Evolutionary conservation across 192 early-diverging fungal genomes (phyloP), one percentile per base, ranked within the genome.

Genomic region (Coemansia sp.): DNA sequence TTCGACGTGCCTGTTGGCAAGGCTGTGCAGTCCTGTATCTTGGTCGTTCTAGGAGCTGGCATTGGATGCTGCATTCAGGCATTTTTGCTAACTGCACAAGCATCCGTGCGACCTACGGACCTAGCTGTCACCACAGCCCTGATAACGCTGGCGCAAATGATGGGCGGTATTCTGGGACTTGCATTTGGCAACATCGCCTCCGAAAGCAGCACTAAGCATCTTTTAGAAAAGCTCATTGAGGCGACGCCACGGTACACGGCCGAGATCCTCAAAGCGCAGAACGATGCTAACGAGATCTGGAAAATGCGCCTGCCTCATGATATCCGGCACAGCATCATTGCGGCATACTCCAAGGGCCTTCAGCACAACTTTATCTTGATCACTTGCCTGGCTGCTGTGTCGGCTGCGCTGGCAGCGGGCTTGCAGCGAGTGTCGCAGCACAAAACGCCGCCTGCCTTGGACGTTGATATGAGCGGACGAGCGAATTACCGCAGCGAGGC

Each of bases 111-210:
- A 12, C 59, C 69, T 0, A 37, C 58, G 14, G 72, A 75, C 43
- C 62, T 84, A 50, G 74, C 83, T 11, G 75, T 80, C 8, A 70
- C 75, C 6, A 81, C 78, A 3, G 77, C 77, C 23, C 53, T 84
- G n/a, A 72, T 72, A 18, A 81, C 69, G 33, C 80, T 84, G 38
- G 77, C 69, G 61, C 78, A 79, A 52, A 76, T 74, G 58, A 70
- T 80, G 57, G 83, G 83, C 43, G 77, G 74, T 10, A 79, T 81
- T 39, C 68, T 84, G 63, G 83, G 83, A 0, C 57, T 84, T 33
- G 71, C 83, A 2, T 81, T 81, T 58, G 78, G 78, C 59, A 74
- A 66, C 59, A 75, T 81, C 6, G 73, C 75, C 18, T 75, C 73
- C 2, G 78, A 81, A 53, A 75, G 73, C 69, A 75, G 62, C 18